Percentiles rank a stretch among this genome's conserved stretches.
phyloP scores from a whole-genome alignment of 2,329 filamentous ascomycete genomes.

The Ceratocystis diversiconidia region DNA sequence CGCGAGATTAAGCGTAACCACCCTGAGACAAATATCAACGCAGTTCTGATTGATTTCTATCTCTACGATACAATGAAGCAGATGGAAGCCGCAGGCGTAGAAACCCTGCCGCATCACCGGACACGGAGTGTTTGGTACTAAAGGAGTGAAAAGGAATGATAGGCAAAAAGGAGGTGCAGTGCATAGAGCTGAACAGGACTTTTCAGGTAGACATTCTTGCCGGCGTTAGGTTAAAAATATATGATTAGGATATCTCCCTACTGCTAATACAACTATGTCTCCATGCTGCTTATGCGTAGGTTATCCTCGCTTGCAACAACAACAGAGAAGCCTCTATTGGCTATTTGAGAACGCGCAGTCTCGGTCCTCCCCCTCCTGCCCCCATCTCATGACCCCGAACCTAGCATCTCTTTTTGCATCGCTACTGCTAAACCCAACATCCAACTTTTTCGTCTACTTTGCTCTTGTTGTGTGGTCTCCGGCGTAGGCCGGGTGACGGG shows the following conservation, averaged over 20 bases:
- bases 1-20: slow-evolving; percentile 63
- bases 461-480: background rate
- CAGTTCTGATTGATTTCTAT: slow-evolving; percentile 93
- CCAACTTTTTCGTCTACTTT: background rate
- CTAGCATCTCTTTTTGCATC: background rate
- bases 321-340: slow-evolving; percentile 85
- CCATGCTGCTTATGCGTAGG: slow-evolving; percentile 33
- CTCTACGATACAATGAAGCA: slow-evolving; percentile 91
- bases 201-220: background rate
- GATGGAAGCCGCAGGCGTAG: slow-evolving; percentile 48
- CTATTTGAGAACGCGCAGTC: slow-evolving; percentile 52
- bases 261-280: slow-evolving; percentile 30
- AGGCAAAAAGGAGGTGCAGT: background rate
- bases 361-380: background rate
- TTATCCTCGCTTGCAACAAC: slow-evolving; percentile 55
- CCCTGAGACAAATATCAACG: slow-evolving; percentile 61
- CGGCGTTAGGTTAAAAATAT: background rate
- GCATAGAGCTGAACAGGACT: background rate
- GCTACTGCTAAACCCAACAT: background rate
- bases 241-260: background rate
- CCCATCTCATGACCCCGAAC: background rate
- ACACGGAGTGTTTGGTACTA: slow-evolving; percentile 94
- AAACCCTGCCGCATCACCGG: slow-evolving; percentile 66
- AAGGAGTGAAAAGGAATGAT: slow-evolving; percentile 10
- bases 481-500: background rate